phyloP scores from a whole-genome alignment of 2,329 filamentous ascomycete species.

The Aspergillus clavatus region DNA sequence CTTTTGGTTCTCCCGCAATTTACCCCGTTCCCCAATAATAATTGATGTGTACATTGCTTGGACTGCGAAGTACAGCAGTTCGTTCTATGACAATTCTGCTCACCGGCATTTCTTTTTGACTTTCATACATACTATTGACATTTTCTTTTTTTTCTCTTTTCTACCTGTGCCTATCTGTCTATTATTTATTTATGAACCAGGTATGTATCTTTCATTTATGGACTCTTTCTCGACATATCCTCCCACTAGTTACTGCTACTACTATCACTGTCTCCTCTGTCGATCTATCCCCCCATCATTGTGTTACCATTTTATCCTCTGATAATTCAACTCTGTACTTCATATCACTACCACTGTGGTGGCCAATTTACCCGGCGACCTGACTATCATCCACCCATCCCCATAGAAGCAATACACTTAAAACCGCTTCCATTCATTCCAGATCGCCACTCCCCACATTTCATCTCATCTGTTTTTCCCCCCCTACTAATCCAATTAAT shows the following conservation, averaged over 20 bases:
- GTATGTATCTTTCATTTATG: too few species aligned
- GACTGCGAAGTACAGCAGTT: neutral
- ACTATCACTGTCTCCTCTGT: neutral
- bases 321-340: too few species aligned
- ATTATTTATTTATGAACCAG: too few species aligned
- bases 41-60: too few species aligned
- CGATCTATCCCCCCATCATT: neutral
- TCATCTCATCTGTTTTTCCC: neutral
- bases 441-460: neutral
- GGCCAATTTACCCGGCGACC: slow-evolving; percentile 5
- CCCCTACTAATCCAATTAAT: neutral
- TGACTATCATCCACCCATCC: too few species aligned
- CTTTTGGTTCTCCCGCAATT: slow-evolving; percentile 15
- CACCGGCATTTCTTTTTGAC: neutral
- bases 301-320: neutral
- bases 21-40: neutral
- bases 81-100: neutral
- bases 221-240: too few species aligned
- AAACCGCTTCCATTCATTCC: neutral
- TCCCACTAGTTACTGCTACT: neutral
- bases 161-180: too few species aligned
- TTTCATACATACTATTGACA: too few species aligned
- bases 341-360: neutral
- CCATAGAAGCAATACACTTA: too few species aligned
- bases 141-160: neutral